These are phyloP conservation scores for Cymbomonas tetramitiformis DNA, from an alignment of 139 green algal genomes.

Conservation along the genomic window DNA sequence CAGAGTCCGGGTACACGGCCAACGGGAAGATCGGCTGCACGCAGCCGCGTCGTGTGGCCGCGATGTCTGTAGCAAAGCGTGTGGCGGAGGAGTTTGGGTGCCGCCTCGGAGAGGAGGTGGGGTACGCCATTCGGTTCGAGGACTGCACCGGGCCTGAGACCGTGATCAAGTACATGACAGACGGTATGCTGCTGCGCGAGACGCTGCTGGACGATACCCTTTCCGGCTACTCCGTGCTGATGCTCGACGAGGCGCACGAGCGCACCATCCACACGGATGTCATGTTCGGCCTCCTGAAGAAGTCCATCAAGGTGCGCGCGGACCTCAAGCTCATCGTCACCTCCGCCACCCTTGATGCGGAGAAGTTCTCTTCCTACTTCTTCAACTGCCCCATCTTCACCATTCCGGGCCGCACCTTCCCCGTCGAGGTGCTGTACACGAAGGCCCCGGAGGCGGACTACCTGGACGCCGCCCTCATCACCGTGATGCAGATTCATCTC, in stretches of 20 bases:
- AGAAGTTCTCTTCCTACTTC: constrained; percentile 43
- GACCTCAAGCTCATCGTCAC: constrained; percentile 97
- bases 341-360: constrained; percentile 68
- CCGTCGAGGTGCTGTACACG: constrained; percentile 80
- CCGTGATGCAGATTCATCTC: constrained; percentile 84
- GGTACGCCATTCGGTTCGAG: constrained; percentile 95
- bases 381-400: constrained; percentile 66
- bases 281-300: constrained; percentile 90
- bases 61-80: constrained; percentile 91
- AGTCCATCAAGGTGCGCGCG: constrained; percentile 55
- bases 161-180: constrained; percentile 62
- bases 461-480: constrained; percentile 90
- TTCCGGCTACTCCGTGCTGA: constrained; percentile 70
- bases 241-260: constrained; percentile 81
- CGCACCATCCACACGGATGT: constrained; percentile 85
- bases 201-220: constrained; percentile 70
- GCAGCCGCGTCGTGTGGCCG: constrained; percentile 83
- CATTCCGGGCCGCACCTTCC: constrained; percentile 93
- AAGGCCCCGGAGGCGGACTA: constrained; percentile 87
- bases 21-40: constrained; percentile 83
- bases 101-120: constrained; percentile 51
- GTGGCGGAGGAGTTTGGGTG: constrained; percentile 76
- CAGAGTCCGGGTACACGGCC: constrained; percentile 73
- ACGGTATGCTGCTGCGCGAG: constrained; percentile 81
- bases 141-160: constrained; percentile 72